A percentile compares a stretch with the other conserved stretches of the same genome.
Conservation (phyloP, 768 basidiomycete species). For the Coprinellus micaceus region DNA sequence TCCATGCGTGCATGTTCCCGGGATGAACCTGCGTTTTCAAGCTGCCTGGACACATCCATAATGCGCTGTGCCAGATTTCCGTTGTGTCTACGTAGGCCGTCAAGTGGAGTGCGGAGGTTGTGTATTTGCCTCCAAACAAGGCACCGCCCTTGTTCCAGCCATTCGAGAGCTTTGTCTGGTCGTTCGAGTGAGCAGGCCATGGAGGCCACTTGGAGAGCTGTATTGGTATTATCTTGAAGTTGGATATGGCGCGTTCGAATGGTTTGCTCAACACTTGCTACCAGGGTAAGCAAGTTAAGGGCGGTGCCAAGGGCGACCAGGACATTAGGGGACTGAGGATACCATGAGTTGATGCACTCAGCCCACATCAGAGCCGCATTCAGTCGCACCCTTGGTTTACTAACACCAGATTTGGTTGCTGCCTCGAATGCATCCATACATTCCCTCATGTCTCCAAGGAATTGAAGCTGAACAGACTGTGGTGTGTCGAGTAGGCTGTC, state of each 20-base stretch:
- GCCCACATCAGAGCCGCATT: constrained; percentile 11
- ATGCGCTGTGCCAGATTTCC: constrained; percentile 18
- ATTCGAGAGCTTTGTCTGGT: constrained; percentile 12
- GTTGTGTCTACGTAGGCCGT: constrained; percentile 12
- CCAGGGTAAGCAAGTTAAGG: neutral
- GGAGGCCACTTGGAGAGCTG: constrained; percentile 17
- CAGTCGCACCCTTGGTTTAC: constrained; percentile 5
- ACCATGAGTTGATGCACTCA: neutral
- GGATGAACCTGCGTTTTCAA: neutral
- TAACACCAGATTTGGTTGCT: constrained; percentile 5
- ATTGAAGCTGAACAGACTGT: too few relatives aligned
- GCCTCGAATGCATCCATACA: neutral
- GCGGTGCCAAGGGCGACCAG: neutral
- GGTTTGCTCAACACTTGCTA: constrained; percentile 6
- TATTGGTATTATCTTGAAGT: neutral
- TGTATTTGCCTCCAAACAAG: constrained; percentile 20
- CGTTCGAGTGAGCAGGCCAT: constrained; percentile 20
- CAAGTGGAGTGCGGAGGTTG: constrained; percentile 18
- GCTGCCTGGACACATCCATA: neutral
- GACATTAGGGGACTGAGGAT: neutral
- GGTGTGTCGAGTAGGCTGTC: too few relatives aligned
- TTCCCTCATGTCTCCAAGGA: constrained; percentile 13
- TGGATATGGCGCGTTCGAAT: neutral
- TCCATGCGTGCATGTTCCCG: neutral
- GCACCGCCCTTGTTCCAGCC: constrained; percentile 15